Base-by-base conservation (phyloP, 164 flowering plant species). In the Aristolochia contorta region DNA sequence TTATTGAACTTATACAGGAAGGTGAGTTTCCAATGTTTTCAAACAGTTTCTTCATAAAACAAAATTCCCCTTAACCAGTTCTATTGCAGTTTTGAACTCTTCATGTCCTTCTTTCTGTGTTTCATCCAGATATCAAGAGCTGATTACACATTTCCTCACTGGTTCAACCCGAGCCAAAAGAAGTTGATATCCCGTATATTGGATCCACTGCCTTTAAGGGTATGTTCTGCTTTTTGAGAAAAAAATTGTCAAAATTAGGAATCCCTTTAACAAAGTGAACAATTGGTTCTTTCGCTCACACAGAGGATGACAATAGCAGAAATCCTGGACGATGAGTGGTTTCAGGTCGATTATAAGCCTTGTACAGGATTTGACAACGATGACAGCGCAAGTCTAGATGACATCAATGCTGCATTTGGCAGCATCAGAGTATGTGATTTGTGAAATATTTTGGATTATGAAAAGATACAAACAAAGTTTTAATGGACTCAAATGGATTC, bases 321-420 rank as follows among this genome's bases (percentile, higher is more conserved):
- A 60, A 84, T 88, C 52, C 58, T 77, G 13, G 83, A 84, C 66
- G 77, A 84, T 66, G 67, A 73, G 55, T 87, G 91, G 91, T 83
- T 85, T 63, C 77, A 76, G 63, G 74, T n/a, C 51, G 66, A 75
- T 63, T 85, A 84, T 61, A 54, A 66, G 59, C 84, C 82, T 59
- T 59, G 75, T 41, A 60, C 55, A 43, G 79, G 70, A 30, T 57
- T 64, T 23, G 69, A 72, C 16, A 43, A 53, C 24, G 71, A 80
- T 16, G 75, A 69, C 50, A 61, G 66, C 60, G 68, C 73, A 54
- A 53, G 58, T 60, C 49, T 73, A 61, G 82, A 84, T 60, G 86
- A 84, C 61, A 71, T 72, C 52, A 67, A 67, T 27, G 77, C 76
- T 46, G 83, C 82, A 64, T 80, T 78, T 48, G 75, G 70, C 56